phyloP scores from a whole-genome alignment of 352 stramenopile species.

The Phytopythium montanum region DNA sequence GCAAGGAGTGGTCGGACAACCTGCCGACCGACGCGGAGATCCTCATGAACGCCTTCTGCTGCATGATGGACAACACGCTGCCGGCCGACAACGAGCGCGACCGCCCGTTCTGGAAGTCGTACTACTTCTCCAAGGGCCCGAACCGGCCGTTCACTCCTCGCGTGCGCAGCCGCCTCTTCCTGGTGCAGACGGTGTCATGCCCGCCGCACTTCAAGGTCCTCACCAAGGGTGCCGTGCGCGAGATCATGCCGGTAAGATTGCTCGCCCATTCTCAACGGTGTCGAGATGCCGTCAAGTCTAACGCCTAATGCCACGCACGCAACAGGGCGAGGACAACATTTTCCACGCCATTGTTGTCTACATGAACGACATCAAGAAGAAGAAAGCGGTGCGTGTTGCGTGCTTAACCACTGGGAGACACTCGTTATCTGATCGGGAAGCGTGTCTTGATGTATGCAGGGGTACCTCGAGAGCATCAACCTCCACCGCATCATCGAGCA shows the following conservation, averaged over 20 bases:
- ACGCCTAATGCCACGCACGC: not conserved
- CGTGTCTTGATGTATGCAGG: slow-evolving; percentile 16
- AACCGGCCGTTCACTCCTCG: slow-evolving; percentile 67
- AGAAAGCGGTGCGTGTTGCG: slow-evolving; percentile 61
- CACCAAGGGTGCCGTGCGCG: slow-evolving; percentile 64
- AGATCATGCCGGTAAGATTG: slow-evolving; percentile 67
- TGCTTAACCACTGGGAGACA: not conserved
- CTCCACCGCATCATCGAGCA: slow-evolving; percentile 81
- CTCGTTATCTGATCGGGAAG: not conserved
- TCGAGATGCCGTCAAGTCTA: slow-evolving; percentile 6
- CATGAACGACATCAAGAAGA: slow-evolving; percentile 80
- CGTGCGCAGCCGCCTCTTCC: slow-evolving; percentile 68
- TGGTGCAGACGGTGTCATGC: slow-evolving; percentile 71
- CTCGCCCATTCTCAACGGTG: not conserved
- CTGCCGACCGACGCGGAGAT: slow-evolving; percentile 81
- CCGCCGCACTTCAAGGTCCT: slow-evolving; percentile 85
- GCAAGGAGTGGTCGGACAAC: slow-evolving; percentile 79
- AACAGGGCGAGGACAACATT: slow-evolving; percentile 76
- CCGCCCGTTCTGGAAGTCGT: slow-evolving; percentile 80
- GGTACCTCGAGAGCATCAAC: slow-evolving; percentile 87
- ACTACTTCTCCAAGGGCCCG: slow-evolving; percentile 71
- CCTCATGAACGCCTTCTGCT: slow-evolving; percentile 87
- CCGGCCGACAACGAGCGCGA: slow-evolving; percentile 71
- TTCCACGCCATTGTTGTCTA: slow-evolving; percentile 86
- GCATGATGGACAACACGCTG: slow-evolving; percentile 86